Base-by-base conservation (phyloP, 345 rosid genomes). In the Bruguiera sexangula region DNA sequence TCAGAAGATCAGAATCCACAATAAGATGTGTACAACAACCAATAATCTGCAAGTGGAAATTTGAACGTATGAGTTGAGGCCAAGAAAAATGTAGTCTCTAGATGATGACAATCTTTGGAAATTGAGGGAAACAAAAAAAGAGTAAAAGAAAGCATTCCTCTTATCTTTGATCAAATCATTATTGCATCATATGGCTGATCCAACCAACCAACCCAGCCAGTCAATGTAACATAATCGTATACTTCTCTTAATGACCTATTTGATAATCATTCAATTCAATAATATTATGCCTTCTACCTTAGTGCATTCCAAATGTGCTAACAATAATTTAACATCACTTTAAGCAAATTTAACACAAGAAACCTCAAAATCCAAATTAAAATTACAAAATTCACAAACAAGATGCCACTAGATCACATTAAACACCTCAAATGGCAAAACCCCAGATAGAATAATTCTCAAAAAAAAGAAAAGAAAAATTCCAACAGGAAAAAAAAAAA, bases 1-100 rank as follows among this genome's bases (percentile, higher is more conserved):
- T 80, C 89, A 93, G 90, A 81, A 65, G 67, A 87, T 84, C 81
- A 79, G 85, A 79, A 63, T 48, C 67, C 29, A 60, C 60, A 63
- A 63, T 11, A 53, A 65, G 57, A 66, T 31, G 66, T 11, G 52
- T 1, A 63, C 9, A 6, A 60, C 26, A 56, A 57, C 75, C 58
- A 67, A 43, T 29, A 32, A 67, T 61, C 26, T 60, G 26, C 3
- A 15, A 43, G 13, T 22, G 34, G 31, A 52, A 36, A 52, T 43
- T 18, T n/a, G 66, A 26, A 61, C 15, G 30, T 43, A 59, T 19
- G 29, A 24, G 50, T 34, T 11, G 32, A 10, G 51, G 21, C 29
- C 19, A 69, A 18, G 58, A 67, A 15, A 69, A 24, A 26, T 30
- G 8, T 22, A 43, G 22, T 57, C 20, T 43, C 5, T 3, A 11